Evolutionary conservation across 768 basidiomycete species (phyloP).

Genomic region (Pleurotus citrinopileatus): DNA sequence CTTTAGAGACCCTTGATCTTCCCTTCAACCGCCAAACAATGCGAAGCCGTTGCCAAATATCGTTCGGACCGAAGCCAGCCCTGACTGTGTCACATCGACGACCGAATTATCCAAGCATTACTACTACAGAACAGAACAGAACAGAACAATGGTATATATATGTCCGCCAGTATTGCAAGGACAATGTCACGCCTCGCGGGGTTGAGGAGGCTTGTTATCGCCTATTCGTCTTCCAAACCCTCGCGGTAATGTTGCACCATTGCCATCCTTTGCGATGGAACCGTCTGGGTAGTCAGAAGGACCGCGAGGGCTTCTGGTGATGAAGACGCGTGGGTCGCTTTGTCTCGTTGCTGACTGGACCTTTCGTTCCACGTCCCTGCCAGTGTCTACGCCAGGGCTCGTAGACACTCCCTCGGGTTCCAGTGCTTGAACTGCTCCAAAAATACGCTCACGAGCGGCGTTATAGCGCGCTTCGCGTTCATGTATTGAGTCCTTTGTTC

Average conservation of each 20-base stretch:
- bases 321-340: not conserved
- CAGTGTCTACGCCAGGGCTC: no score
- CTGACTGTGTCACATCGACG: no score
- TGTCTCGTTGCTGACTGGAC: no score
- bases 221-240: conserved; percentile 1
- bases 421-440: conserved; percentile 33
- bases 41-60: not conserved
- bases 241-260: not conserved
- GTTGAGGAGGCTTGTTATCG: not conserved
- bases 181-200: no score
- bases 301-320: not conserved
- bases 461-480: conserved; percentile 74
- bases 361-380: no score
- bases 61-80: not conserved
- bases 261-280: no score
- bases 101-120: not conserved
- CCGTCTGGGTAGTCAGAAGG: conserved; percentile 1
- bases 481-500: conserved; percentile 29
- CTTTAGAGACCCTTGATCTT: conserved; percentile 1
- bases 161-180: no score
- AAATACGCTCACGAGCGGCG: conserved; percentile 72
- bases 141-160: no score
- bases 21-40: not conserved
- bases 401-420: not conserved
- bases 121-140: no score